phyloP scores from a whole-genome alignment of 805 yeast genomes.

The Metschnikowia koreensis region DNA sequence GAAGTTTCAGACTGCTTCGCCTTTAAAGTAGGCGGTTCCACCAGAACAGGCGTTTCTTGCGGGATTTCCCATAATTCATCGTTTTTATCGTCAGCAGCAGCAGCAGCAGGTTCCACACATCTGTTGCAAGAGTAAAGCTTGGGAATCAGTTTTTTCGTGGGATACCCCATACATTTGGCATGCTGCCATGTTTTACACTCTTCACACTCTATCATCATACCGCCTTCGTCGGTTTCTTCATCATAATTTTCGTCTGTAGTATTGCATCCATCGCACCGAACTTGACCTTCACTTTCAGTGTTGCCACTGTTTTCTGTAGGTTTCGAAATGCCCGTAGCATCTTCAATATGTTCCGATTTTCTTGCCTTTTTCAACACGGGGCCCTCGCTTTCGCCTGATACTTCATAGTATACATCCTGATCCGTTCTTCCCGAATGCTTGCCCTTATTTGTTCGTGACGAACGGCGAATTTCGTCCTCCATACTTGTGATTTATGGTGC shows the following conservation, averaged over 20 bases:
- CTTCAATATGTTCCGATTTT: background rate
- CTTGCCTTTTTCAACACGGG: constrained; percentile 8
- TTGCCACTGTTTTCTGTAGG: background rate
- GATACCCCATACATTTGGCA: constrained; percentile 56
- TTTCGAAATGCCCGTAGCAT: background rate
- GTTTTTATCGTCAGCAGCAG: background rate
- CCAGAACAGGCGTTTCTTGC: background rate
- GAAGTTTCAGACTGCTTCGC: too few relatives aligned
- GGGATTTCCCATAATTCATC: background rate
- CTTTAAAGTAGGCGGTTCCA: too few relatives aligned
- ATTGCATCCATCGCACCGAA: constrained; percentile 63
- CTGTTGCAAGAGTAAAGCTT: constrained; percentile 51
- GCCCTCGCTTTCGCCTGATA: constrained; percentile 11
- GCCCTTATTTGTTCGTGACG: constrained; percentile 40
- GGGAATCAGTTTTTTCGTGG: constrained; percentile 40
- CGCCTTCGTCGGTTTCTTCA: constrained; percentile 51
- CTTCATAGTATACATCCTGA: constrained; percentile 20
- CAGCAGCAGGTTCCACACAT: constrained; percentile 41
- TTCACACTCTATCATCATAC: constrained; percentile 67
- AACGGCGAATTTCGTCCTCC: constrained; percentile 28
- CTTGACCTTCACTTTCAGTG: constrained; percentile 35
- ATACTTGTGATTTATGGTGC: constrained; percentile 1
- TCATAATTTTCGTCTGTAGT: constrained; percentile 56
- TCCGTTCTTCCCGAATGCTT: constrained; percentile 32
- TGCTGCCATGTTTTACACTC: constrained; percentile 73